Evolutionary conservation across 331 rosid species (phyloP), one percentile per base, ranked within the genome.

Genomic region (Saraca asoca): DNA sequence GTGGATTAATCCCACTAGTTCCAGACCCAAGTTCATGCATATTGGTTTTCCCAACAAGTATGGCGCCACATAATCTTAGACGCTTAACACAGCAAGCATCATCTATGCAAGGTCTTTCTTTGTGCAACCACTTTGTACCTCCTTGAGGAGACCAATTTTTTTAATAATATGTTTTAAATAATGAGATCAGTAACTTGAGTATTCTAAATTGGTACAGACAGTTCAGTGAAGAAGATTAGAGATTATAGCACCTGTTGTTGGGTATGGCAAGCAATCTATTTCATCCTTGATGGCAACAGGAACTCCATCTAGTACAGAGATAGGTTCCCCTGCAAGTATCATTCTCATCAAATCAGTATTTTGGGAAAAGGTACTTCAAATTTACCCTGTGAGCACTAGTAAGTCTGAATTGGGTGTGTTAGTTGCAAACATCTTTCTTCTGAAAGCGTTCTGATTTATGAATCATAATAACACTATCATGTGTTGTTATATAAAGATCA

Each of bases 21-120:
- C 96, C 96, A 39, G 88, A 83, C 14, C 98, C 98, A 64, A 92
- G 91, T 78, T 92, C 98, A 75, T 92, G 98, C 98, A 92, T 92
- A 72, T 92, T 92, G 64, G 96, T 92, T 75, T 92, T 92, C 16
- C 96, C 98, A 70, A 87, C 88, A 61, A 92, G 86, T 52, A 89
- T 57, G 53, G 98, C 94, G 29, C 98, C 98, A 9, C 95, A 89
- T 63, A 57, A 76, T 72, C 91, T 80, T 44, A 89, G 86, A 58
- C 89, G 79, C 80, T 72, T 81, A 24, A 92, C 88, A 51, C 95
- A 92, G 45, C 85, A 69, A 75, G 98, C 95, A 62, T 92, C 98
- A 69, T 81, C 82, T 2, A 42, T 74, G 73, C 91, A 89, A 44
- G 77, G 64, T 75, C 98, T 87, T 71, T 73, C 58, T 76, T 81